Conservation (phyloP, 805 yeast species). For the Metschnikowia amazonensis region DNA sequence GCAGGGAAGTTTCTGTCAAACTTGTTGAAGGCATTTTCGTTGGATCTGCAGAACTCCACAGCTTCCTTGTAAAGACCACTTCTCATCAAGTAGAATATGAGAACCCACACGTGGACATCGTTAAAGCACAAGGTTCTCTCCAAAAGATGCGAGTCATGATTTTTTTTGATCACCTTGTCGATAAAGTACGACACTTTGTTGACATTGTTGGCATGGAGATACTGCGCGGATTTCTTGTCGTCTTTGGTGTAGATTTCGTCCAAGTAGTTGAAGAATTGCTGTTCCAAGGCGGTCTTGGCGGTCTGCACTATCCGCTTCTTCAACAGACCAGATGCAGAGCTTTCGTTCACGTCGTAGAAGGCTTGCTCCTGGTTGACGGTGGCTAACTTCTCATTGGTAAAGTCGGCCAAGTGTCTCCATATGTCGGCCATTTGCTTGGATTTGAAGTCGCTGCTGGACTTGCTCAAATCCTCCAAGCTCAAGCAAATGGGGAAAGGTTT, state of each 20-base stretch:
- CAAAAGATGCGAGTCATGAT: conserved; percentile 24
- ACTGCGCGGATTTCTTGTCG: conserved; percentile 26
- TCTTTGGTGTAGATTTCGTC: conserved; percentile 65
- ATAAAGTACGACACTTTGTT: conserved; percentile 66
- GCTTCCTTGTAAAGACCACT: conserved; percentile 83
- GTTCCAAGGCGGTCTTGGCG: conserved; percentile 61
- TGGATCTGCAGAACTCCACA: conserved; percentile 56
- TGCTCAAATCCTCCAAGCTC: conserved; percentile 58
- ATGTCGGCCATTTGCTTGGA: conserved; percentile 71
- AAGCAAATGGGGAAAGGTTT: conserved; percentile 54
- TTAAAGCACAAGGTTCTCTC: conserved; percentile 51
- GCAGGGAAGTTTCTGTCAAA: conserved; percentile 81
- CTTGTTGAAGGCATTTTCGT: conserved; percentile 72
- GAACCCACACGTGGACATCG: conserved; percentile 92
- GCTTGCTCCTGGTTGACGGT: conserved; percentile 35
- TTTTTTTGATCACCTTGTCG: conserved; percentile 33
- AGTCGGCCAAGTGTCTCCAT: conserved; percentile 61
- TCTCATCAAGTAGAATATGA: conserved; percentile 77
- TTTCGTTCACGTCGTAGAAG: conserved; percentile 24
- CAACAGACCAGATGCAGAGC: conserved; percentile 16
- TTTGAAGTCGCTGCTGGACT: conserved; percentile 54
- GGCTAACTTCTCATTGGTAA: conserved; percentile 37
- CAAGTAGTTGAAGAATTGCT: conserved; percentile 72
- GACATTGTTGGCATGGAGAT: conserved; percentile 59
- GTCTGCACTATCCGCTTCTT: conserved; percentile 48